phyloP scores from a whole-genome alignment of 768 basidiomycete species.

The Tulasnella calospora region DNA sequence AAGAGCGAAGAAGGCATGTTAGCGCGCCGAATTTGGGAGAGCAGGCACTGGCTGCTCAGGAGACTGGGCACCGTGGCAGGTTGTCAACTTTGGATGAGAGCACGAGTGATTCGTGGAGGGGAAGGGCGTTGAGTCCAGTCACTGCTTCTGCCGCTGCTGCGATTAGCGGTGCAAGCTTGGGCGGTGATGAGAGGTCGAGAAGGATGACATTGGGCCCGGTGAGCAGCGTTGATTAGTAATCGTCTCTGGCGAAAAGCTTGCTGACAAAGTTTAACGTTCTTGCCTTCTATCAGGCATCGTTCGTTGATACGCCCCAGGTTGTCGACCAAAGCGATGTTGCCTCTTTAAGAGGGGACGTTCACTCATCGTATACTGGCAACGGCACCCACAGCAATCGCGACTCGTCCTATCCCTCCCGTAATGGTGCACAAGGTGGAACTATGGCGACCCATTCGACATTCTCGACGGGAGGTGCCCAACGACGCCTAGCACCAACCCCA shows the following conservation, averaged over 20 bases:
- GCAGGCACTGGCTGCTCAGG: neutral
- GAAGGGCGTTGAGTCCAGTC: neutral
- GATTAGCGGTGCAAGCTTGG: neutral
- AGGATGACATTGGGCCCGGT: conserved; percentile 20
- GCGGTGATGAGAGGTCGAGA: conserved; percentile 7
- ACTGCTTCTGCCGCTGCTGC: neutral
- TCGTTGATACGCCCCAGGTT: conserved; percentile 15
- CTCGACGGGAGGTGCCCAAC: neutral
- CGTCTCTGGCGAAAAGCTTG: neutral
- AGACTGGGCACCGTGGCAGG: neutral
- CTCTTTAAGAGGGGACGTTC: conserved; percentile 9
- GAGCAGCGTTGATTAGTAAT: neutral
- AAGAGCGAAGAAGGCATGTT: neutral
- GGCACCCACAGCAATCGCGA: conserved; percentile 1
- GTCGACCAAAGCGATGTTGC: conserved; percentile 11
- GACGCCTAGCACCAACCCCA: neutral
- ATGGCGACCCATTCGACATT: neutral
- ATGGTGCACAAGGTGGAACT: neutral
- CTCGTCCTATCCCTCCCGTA: neutral
- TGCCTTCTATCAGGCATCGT: neutral
- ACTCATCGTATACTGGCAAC: conserved; percentile 7
- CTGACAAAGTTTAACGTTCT: neutral
- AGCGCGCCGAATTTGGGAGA: neutral
- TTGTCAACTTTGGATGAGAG: neutral
- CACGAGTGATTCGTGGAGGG: neutral